Evolutionary conservation across 805 yeast species (phyloP).

Genomic region (Myxozyma monticola): DNA sequence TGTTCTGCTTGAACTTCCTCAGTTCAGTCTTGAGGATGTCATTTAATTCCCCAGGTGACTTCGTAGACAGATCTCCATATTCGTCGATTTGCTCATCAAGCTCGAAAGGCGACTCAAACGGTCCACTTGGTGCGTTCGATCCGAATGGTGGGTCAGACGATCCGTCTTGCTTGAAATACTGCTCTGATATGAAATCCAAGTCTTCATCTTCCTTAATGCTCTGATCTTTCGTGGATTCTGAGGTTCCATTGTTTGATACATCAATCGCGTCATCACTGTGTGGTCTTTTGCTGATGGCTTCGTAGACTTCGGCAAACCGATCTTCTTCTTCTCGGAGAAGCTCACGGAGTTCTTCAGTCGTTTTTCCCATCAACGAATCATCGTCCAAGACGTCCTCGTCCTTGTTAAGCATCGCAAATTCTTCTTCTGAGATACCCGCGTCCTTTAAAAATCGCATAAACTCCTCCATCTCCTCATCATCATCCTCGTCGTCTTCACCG

Average conservation of each 20-base stretch:
- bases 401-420: neutral
- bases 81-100: neutral
- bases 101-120: neutral
- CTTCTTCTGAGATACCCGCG: neutral
- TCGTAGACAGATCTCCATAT: neutral
- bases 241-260: no score
- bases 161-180: neutral
- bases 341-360: no score
- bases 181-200: neutral
- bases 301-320: neutral
- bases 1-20: neutral
- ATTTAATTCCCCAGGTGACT: neutral
- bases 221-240: no score
- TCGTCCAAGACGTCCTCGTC: neutral
- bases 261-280: no score
- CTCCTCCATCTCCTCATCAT: neutral
- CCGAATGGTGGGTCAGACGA: neutral
- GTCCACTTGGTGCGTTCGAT: neutral
- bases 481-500: neutral
- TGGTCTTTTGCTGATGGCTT: neutral
- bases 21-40: neutral
- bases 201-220: neutral
- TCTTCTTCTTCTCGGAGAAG: neutral
- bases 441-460: no score
- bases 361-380: neutral